Evolutionary conservation across 129 eudicot species (phyloP), one percentile per base, ranked within the genome.

Genomic region (Ambrosia trifida): DNA sequence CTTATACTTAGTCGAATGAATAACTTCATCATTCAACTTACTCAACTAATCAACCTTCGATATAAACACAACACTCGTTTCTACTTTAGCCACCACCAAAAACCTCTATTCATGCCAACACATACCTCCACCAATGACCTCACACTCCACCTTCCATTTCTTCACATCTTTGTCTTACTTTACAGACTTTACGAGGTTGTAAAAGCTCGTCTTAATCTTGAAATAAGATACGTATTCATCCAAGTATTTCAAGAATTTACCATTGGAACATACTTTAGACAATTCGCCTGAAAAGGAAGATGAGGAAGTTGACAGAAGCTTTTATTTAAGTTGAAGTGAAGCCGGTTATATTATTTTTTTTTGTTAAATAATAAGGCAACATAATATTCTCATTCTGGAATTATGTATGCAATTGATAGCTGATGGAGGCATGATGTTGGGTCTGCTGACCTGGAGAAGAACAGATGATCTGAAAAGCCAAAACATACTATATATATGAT

Each of bases 21-120:
- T 33, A 16, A 84, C 82, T 28, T 92, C 82, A 8, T 96, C 98
- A 18, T 8, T 69, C 30, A 86, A 53, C 78, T 83, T 75, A n/a
- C n/a, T n/a, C n/a, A 89, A 73, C 44, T 96, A 95, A 45, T 77
- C 82, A 32, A 92, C 72, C 56, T 81, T 66, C 18, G 96, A 95
- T 0, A 72, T 16, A 58, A 67, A 82, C 13, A 72, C 74, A 30
- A 89, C 91, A 11, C 85, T 64, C 2, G 83, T 82, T 70, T 89
- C 96, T 17, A 96, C 98, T 0, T 85, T 86, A 0, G 95, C 96
- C 72, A 92, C 95, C 45, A 92, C 91, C 79, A 92, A 69, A 68
- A 79, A 89, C 81, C 74, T 80, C 30, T 85, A 85, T 30, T 57
- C 56, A 49, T 76, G 87, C n/a, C 78, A 78, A 45, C 76, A 80